These are phyloP conservation scores for Arthrobotrys sphaeroides DNA, from an alignment of 2,329 filamentous ascomycete genomes.

Conservation along the genomic window DNA sequence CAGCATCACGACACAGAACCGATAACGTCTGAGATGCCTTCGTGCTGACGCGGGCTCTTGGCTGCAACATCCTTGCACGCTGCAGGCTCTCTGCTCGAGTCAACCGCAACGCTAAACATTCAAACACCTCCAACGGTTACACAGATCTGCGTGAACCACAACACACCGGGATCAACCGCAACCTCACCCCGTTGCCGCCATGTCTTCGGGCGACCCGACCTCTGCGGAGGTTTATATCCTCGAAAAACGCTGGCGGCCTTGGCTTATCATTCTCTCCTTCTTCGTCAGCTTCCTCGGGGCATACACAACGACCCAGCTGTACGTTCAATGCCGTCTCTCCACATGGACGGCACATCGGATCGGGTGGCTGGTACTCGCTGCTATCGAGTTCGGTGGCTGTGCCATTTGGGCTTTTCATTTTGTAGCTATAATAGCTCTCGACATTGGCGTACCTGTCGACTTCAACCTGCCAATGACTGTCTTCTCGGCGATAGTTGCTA, in stretches of 20 bases:
- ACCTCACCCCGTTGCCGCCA: constrained; percentile 3
- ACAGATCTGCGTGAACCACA: constrained; percentile 35
- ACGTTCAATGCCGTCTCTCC: constrained; percentile 50
- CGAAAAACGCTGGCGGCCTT: constrained; percentile 49
- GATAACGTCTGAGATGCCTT: constrained; percentile 16
- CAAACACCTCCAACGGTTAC: constrained; percentile 42
- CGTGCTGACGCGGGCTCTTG: constrained; percentile 18
- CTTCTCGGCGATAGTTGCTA: constrained; percentile 48
- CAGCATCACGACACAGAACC: neutral
- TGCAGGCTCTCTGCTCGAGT: constrained; percentile 29
- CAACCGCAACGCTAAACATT: constrained; percentile 19
- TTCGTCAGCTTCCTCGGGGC: constrained; percentile 52
- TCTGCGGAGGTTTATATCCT: constrained; percentile 38
- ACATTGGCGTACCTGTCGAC: constrained; percentile 45
- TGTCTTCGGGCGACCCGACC: constrained; percentile 13
- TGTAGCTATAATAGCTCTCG: constrained; percentile 51
- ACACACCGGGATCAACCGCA: constrained; percentile 11
- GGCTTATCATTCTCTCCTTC: constrained; percentile 51
- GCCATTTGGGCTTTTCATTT: constrained; percentile 54
- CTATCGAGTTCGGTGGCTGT: constrained; percentile 49
- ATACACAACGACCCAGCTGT: constrained; percentile 51
- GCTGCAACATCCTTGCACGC: constrained; percentile 42
- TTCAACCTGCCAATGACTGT: constrained; percentile 51
- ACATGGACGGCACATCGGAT: constrained; percentile 33
- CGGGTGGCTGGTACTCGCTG: constrained; percentile 46